phyloP scores from a whole-genome alignment of 2,329 filamentous ascomycete species.

The Grosmannia clavigera region DNA sequence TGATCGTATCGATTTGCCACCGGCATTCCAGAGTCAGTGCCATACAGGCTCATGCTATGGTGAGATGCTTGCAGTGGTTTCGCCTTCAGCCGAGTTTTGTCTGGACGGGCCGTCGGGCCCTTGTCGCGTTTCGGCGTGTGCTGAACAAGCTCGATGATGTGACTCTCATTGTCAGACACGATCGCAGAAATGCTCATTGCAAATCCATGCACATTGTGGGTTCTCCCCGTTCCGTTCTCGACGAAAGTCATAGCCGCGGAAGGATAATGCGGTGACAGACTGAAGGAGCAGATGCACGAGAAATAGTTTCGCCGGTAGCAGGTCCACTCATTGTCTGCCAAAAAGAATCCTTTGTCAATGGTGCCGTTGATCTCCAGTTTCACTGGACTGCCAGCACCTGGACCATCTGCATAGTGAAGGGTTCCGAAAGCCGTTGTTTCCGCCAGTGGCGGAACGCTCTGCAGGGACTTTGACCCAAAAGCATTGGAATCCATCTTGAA shows the following conservation, averaged over 20 bases:
- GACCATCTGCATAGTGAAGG: conserved; percentile 47
- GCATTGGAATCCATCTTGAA: conserved; percentile 41
- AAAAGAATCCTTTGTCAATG: conserved; percentile 84
- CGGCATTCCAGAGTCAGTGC: conserved; percentile 8
- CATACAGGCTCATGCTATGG: conserved; percentile 33
- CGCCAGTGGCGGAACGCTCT: conserved; percentile 40
- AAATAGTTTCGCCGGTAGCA: conserved; percentile 91
- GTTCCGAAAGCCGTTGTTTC: conserved; percentile 40
- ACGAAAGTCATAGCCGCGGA: conserved; percentile 39
- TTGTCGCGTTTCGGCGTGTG: conserved; percentile 89
- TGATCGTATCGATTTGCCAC: conserved; percentile 26
- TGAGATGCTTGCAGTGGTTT: conserved; percentile 42
- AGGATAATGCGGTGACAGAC: conserved; percentile 45
- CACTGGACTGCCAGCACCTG: conserved; percentile 33
- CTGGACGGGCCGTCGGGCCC: conserved; percentile 65
- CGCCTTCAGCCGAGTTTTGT: conserved; percentile 54
- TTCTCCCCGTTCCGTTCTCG: conserved; percentile 34
- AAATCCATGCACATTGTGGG: conserved; percentile 59
- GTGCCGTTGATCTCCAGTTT: conserved; percentile 64
- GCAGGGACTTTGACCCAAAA: conserved; percentile 25
- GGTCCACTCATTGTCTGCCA: conserved; percentile 72
- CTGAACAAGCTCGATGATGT: conserved; percentile 73
- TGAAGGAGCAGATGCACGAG: conserved; percentile 69
- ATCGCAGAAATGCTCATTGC: conserved; percentile 77
- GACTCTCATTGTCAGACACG: conserved; percentile 62